These are phyloP conservation scores for Oryza punctata DNA, from an alignment of 176 grass and related monocot genomes.

Conservation along the genomic window DNA sequence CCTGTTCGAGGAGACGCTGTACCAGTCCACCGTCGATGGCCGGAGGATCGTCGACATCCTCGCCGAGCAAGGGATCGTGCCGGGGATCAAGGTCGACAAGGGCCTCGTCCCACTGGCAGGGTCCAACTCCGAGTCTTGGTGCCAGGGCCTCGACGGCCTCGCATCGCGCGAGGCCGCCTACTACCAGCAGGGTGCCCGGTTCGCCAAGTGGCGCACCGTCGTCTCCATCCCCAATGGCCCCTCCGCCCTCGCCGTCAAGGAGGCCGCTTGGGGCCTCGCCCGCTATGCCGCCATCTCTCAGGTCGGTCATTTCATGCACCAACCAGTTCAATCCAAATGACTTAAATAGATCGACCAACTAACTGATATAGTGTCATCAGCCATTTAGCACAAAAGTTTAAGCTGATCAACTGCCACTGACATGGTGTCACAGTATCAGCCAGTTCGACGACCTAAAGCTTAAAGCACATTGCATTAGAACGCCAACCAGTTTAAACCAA, in stretches of 20 bases:
- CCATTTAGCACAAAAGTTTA: too few species aligned
- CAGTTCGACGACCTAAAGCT: too few species aligned
- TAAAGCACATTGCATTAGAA: too few species aligned
- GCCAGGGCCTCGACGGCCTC: constrained; percentile 84
- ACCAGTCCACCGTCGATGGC: constrained; percentile 67
- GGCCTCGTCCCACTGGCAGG: constrained; percentile 81
- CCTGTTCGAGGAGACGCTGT: constrained; percentile 86
- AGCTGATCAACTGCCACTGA: too few species aligned
- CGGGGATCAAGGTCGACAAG: constrained; percentile 85
- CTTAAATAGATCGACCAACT: too few species aligned
- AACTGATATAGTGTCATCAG: too few species aligned
- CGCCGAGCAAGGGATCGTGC: constrained; percentile 48
- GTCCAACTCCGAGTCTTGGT: constrained; percentile 85
- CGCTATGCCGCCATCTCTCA: constrained; percentile 76
- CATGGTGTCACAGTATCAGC: too few species aligned
- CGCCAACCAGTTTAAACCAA: too few species aligned
- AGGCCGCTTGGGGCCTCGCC: constrained; percentile 67
- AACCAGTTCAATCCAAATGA: not conserved
- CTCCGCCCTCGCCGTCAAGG: constrained; percentile 68
- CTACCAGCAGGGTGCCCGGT: constrained; percentile 66
- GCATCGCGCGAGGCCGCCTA: constrained; percentile 65
- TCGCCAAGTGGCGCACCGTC: constrained; percentile 81
- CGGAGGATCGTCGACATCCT: constrained; percentile 74
- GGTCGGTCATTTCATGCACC: not conserved
- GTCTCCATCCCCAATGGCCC: constrained; percentile 80